Base-by-base conservation (phyloP, 164 flowering plant genomes). In the Nelumbo lutea region DNA sequence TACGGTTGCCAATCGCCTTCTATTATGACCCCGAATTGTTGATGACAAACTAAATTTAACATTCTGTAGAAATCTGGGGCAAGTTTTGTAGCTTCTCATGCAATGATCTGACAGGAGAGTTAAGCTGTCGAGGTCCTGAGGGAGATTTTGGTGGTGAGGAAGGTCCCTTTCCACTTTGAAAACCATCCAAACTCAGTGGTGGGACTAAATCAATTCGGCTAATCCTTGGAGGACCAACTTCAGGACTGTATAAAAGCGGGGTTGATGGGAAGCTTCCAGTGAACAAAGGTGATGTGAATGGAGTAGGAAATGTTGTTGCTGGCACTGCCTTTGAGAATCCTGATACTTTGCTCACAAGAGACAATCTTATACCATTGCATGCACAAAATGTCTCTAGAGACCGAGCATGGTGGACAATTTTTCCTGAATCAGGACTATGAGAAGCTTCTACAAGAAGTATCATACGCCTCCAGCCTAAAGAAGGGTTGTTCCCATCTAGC, bases 191-290 rank as follows among this genome's bases (percentile, higher is more conserved):
- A 79, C 91, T 91, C 71, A 96, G 79, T 64, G 98, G 99, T 15
- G 99, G 99, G 53, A 96, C 98, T 80, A 90, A 77, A 79, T 96
- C 99, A 62, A 96, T 89, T 66, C 89, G 83, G 13, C 87, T 90
- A 72, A 80, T 67, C 80, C 89, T 86, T 61, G 82, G 95, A 39
- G 84, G 70, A 41, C 89, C 89, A 73, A 83, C 42, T 79, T 93
- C 99, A 72, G 99, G 99, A 83, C 98, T 96, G 72, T 80, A 87
- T 6, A 88, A 38, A 61, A 84, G 84, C 38, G 99, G 99, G 80
- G 89, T 96, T 66, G 99, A 89, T 6, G 99, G 98, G 69, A 93
- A 90, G 79, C 98, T 96, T 78, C 98, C 99, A 52, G 96, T 85
- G 60, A 96, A 87, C 75, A 91, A 62, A 59, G 99, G 99, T 55